Evolutionary conservation across 805 yeast genomes (phyloP).

Genomic region (Cyberlindnera amylophila): DNA sequence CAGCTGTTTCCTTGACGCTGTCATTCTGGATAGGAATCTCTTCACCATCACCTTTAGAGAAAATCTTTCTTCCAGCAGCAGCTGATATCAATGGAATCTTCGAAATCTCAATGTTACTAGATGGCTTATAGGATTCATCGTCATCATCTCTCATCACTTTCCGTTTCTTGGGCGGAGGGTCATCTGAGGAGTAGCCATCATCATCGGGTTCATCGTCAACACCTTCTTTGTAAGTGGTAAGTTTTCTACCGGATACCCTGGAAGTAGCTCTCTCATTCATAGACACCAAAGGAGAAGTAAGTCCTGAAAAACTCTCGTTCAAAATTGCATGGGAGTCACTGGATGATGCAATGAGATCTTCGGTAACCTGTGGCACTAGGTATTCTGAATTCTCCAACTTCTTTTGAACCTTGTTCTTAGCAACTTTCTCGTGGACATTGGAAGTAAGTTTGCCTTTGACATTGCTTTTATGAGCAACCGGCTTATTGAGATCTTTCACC

Average conservation of each 20-base stretch:
- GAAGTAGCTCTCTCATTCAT: slow-evolving; percentile 5
- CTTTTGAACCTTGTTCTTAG: slow-evolving; percentile 10
- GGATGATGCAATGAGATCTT: slow-evolving; percentile 6
- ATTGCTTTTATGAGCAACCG: neutral
- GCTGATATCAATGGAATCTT: neutral
- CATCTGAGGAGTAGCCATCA: neutral
- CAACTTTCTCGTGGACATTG: neutral
- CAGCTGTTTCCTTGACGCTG: too few species aligned
- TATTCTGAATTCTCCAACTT: slow-evolving; percentile 11
- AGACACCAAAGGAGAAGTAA: slow-evolving; percentile 16
- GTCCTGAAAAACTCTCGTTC: slow-evolving; percentile 15
- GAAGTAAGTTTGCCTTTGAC: neutral
- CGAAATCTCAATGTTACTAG: neutral
- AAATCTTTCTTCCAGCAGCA: too few species aligned
- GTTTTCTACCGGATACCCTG: neutral
- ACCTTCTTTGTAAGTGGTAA: neutral
- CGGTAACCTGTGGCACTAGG: neutral
- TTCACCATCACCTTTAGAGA: too few species aligned
- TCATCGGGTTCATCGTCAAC: neutral
- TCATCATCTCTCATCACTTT: neutral
- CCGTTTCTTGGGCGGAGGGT: neutral
- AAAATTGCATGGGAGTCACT: slow-evolving; percentile 1
- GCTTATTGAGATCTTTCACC: slow-evolving; percentile 6
- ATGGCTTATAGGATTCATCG: slow-evolving; percentile 1
- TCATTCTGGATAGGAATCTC: too few species aligned